Conservation (phyloP, 164 flowering plant genomes). For the Macadamia tetraphylla region DNA sequence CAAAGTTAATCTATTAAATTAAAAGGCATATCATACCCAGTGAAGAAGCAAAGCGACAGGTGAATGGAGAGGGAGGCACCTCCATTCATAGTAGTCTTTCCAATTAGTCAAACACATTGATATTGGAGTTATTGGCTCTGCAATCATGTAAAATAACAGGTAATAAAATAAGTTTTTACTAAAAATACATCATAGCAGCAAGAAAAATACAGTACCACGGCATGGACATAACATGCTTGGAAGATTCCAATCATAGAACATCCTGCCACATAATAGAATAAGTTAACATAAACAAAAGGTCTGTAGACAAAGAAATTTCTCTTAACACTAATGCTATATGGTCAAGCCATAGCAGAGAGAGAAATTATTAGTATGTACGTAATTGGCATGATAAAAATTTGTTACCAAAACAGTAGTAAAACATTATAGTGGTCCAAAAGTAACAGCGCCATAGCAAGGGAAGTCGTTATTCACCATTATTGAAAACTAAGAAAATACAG, state of each 20-base stretch:
- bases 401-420: no score
- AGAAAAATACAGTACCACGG: slow-evolving; percentile 37
- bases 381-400: no score
- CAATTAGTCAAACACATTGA: slow-evolving; percentile 43
- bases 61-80: slow-evolving; percentile 68
- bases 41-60: slow-evolving; percentile 88
- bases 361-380: no score
- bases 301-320: no score
- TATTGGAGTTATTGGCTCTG: slow-evolving; percentile 56
- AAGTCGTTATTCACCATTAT: no score
- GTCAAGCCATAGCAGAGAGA: no score
- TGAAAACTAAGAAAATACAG: no score
- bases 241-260: slow-evolving; percentile 56
- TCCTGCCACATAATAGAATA: slow-evolving; percentile 30
- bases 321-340: no score
- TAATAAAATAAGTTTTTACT: neutral
- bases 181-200: neutral
- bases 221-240: slow-evolving; percentile 59
- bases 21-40: slow-evolving; percentile 52
- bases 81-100: slow-evolving; percentile 87
- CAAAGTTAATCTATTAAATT: neutral
- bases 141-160: slow-evolving; percentile 11
- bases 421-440: no score
- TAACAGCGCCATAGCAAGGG: no score
- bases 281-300: neutral